Evolutionary conservation across 1,139 yeast species (phyloP).

Genomic region (Debaryomyces nepalensis): DNA sequence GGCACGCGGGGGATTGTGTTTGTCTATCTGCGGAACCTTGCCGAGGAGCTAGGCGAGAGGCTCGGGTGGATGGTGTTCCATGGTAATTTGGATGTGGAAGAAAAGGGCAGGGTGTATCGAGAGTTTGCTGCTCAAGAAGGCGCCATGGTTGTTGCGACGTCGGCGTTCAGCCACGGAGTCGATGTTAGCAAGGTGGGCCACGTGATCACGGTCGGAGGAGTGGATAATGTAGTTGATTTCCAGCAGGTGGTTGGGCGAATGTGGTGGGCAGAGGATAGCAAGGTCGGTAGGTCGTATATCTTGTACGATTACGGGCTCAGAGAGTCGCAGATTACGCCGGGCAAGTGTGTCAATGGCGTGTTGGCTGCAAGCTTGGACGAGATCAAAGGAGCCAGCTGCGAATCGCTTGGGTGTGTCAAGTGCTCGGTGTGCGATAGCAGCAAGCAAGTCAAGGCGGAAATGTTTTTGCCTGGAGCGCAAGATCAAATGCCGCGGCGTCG

Average conservation of each 20-base stretch:
- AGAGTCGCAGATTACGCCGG: too few species aligned
- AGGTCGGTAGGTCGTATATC: neutral
- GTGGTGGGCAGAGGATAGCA: neutral
- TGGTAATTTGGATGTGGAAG: neutral
- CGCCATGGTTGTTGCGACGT: neutral
- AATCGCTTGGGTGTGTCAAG: neutral
- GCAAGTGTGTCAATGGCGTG: neutral
- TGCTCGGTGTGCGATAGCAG: neutral
- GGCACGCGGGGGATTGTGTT: neutral
- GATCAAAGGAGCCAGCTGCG: neutral
- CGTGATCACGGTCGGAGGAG: neutral
- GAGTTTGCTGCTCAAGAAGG: neutral
- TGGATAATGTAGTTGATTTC: neutral
- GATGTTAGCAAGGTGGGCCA: neutral
- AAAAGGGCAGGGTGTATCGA: neutral
- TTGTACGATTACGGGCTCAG: too few species aligned
- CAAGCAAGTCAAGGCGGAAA: neutral
- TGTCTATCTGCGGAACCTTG: neutral
- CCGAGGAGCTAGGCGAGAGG: neutral
- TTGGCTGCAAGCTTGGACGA: neutral
- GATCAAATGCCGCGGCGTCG: too few species aligned
- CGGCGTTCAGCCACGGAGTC: neutral
- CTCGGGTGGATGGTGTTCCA: conserved; percentile 2
- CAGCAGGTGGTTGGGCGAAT: conserved; percentile 2
- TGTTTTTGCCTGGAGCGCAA: neutral